Conservation (phyloP, 2,329 filamentous ascomycete species). For the Cladosporium phlei region DNA sequence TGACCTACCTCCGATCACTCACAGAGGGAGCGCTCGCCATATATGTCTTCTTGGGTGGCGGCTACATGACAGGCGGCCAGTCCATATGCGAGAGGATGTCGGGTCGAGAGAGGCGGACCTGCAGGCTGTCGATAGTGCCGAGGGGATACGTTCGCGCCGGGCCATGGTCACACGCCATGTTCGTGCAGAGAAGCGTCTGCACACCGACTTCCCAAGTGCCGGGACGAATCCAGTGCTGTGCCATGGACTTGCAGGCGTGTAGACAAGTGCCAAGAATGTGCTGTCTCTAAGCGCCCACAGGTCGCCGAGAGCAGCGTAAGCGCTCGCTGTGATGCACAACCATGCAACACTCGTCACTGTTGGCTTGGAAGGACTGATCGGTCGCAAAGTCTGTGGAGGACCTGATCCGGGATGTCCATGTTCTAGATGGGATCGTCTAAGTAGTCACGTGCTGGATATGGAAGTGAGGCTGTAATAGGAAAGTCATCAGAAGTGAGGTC, state of each 20-base stretch:
- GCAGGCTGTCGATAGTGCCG: slow-evolving; percentile 19
- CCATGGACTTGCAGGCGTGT: slow-evolving; percentile 17
- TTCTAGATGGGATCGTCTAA: too few species aligned
- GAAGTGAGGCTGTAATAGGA: too few species aligned
- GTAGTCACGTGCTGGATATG: too few species aligned
- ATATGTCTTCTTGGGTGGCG: not conserved
- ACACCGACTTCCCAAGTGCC: slow-evolving; percentile 10
- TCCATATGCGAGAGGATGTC: slow-evolving; percentile 8
- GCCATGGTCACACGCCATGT: slow-evolving; percentile 9
- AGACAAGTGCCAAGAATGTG: slow-evolving; percentile 15
- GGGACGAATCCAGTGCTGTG: slow-evolving; percentile 26
- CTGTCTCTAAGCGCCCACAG: slow-evolving; percentile 18
- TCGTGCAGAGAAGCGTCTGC: slow-evolving; percentile 14
- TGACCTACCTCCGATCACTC: slow-evolving; percentile 18
- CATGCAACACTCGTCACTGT: too few species aligned
- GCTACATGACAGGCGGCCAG: slow-evolving; percentile 2
- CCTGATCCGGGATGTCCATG: too few species aligned
- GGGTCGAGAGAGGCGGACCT: not conserved
- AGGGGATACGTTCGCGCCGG: slow-evolving; percentile 18
- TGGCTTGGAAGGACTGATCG: too few species aligned
- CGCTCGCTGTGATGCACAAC: slow-evolving; percentile 9
- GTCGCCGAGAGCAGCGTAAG: slow-evolving; percentile 2
- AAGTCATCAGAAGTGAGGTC: too few species aligned
- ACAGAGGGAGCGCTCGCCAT: not conserved
- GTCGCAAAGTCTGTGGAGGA: too few species aligned